phyloP scores from a whole-genome alignment of 257 asterid species.

The Ilex aquifolium region DNA sequence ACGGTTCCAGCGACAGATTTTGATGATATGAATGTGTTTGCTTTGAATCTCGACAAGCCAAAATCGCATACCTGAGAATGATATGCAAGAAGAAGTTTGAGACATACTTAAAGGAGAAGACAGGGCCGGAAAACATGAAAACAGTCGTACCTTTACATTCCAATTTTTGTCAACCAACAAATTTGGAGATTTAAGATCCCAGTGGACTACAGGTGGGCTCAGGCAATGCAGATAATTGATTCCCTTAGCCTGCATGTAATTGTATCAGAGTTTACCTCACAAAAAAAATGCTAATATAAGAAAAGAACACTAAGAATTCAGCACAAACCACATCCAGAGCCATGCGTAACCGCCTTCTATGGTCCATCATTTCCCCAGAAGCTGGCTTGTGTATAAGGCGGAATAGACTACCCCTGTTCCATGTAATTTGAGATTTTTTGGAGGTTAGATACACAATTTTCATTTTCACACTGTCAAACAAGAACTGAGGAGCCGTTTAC shows the following conservation, averaged over 20 bases:
- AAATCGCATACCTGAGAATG: constrained; percentile 76
- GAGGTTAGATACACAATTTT: constrained; percentile 1
- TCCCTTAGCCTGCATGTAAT: constrained; percentile 66
- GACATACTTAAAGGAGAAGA: constrained; percentile 1
- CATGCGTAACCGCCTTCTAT: constrained; percentile 81
- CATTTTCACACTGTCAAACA: background rate
- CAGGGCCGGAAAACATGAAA: background rate
- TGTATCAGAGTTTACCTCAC: constrained; percentile 7
- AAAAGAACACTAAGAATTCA: constrained; percentile 1
- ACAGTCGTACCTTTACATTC: constrained; percentile 65
- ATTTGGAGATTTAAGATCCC: constrained; percentile 94
- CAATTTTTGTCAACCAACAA: constrained; percentile 87
- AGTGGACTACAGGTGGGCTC: constrained; percentile 77
- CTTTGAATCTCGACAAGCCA: constrained; percentile 90
- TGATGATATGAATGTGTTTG: constrained; percentile 83
- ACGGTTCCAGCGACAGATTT: constrained; percentile 98
- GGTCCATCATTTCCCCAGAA: constrained; percentile 73
- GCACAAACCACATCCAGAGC: constrained; percentile 90
- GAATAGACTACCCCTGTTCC: constrained; percentile 81
- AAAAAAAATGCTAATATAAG: background rate
- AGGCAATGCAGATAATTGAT: constrained; percentile 85
- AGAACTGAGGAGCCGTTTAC: constrained; percentile 22
- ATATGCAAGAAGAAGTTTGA: background rate
- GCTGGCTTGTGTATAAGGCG: constrained; percentile 90
- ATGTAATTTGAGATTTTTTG: background rate